phyloP scores from a whole-genome alignment of 2,329 filamentous ascomycete genomes.

The Pyricularia grisea region DNA sequence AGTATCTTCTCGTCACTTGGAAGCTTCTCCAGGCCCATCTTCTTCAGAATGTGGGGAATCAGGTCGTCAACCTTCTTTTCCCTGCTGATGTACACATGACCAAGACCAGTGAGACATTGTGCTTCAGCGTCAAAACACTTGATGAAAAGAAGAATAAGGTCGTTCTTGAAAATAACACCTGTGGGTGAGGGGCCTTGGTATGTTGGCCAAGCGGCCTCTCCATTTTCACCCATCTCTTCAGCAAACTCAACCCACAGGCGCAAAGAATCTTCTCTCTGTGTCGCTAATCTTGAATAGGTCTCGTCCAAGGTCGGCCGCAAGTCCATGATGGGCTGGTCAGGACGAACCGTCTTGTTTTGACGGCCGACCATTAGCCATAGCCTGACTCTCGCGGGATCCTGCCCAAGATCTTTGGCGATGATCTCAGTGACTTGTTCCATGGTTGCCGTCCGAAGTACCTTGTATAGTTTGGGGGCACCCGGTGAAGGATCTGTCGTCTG shows the following conservation, averaged over 20 bases:
- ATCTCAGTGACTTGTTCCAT: conserved; percentile 64
- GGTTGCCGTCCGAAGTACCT: conserved; percentile 64
- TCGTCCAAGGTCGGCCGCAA: conserved; percentile 71
- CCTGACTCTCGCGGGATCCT: conserved; percentile 62
- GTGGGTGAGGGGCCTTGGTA: conserved; percentile 44
- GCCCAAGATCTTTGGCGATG: conserved; percentile 60
- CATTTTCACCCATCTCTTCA: conserved; percentile 55
- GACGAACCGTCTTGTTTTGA: conserved; percentile 92
- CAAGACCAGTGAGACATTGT: conserved; percentile 67
- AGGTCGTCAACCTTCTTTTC: conserved; percentile 84
- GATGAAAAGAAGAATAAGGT: conserved; percentile 73
- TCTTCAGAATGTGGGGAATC: conserved; percentile 63
- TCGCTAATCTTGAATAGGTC: conserved; percentile 37
- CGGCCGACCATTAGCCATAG: conserved; percentile 98
- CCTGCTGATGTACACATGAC: conserved; percentile 79
- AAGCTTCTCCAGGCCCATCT: conserved; percentile 80
- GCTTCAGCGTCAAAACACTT: conserved; percentile 80
- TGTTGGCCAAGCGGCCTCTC: conserved; percentile 63
- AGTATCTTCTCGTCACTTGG: conserved; percentile 49
- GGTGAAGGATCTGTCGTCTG: conserved; percentile 41
- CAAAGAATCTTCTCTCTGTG: conserved; percentile 62
- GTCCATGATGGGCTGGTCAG: conserved; percentile 79
- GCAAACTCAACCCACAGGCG: conserved; percentile 81
- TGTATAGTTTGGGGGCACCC: conserved; percentile 62
- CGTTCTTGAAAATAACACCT: conserved; percentile 47